These are phyloP conservation scores for Paracamarosporium sp. DNA, from an alignment of 2,329 filamentous ascomycete species.

Conservation along the genomic window DNA sequence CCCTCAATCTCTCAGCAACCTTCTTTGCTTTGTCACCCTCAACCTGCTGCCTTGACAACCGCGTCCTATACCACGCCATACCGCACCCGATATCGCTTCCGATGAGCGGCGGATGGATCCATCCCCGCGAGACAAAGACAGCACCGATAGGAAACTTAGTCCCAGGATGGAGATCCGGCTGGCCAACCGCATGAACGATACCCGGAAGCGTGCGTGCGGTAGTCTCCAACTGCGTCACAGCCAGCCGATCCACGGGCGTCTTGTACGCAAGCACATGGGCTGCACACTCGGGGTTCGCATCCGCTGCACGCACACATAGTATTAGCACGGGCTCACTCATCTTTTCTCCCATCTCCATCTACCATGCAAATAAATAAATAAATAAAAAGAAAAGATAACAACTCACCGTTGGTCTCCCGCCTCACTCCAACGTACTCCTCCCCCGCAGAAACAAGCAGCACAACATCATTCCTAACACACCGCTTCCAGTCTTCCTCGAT, in stretches of 20 bases:
- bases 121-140: slow-evolving; percentile 42
- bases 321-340: no score
- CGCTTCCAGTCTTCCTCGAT: slow-evolving; percentile 34
- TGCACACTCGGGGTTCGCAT: slow-evolving; percentile 24
- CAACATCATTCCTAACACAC: slow-evolving; percentile 30
- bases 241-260: slow-evolving; percentile 35
- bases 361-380: no score
- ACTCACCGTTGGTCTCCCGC: slow-evolving; percentile 27
- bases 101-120: slow-evolving; percentile 48
- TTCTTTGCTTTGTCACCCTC: slow-evolving; percentile 42
- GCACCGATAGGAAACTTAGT: slow-evolving; percentile 48
- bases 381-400: not conserved
- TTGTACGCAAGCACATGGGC: slow-evolving; percentile 32
- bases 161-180: slow-evolving; percentile 47
- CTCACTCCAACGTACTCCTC: slow-evolving; percentile 41
- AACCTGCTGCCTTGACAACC: slow-evolving; percentile 35
- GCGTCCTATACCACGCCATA: slow-evolving; percentile 48
- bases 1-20: slow-evolving; percentile 43
- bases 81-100: slow-evolving; percentile 50
- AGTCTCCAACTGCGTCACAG: slow-evolving; percentile 37
- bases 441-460: slow-evolving; percentile 37
- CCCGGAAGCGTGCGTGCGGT: slow-evolving; percentile 43
- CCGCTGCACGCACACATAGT: no score
- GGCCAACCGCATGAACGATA: slow-evolving; percentile 42
- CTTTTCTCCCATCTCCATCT: no score